Percentiles rank a stretch among this genome's conserved stretches.
These are phyloP conservation scores for Mycena pura DNA, from an alignment of 768 basidiomycete genomes.

Conservation along the genomic window DNA sequence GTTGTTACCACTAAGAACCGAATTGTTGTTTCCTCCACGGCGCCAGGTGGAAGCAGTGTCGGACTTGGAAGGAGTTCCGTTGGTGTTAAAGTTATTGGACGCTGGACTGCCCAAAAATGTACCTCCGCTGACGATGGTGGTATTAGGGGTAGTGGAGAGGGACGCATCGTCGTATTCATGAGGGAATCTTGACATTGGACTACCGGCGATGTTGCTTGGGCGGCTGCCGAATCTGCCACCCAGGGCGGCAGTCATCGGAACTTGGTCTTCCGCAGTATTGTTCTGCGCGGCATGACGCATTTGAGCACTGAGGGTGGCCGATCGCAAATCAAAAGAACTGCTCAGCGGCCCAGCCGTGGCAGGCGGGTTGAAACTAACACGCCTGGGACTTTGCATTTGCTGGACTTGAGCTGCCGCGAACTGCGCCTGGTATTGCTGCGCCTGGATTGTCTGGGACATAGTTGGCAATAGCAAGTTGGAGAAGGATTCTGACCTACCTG, in stretches of 20 bases:
- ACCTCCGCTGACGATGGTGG: slow-evolving; percentile 74
- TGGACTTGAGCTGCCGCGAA: slow-evolving; percentile 64
- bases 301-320: slow-evolving; percentile 60
- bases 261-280: slow-evolving; percentile 56
- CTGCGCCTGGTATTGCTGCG: slow-evolving; percentile 79
- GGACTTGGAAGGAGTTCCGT: slow-evolving; percentile 72
- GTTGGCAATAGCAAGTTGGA: slow-evolving; percentile 15
- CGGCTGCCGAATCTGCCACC: slow-evolving; percentile 81
- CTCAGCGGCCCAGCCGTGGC: slow-evolving; percentile 77
- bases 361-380: slow-evolving; percentile 58
- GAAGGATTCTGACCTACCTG: slow-evolving; percentile 59
- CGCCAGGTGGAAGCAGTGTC: slow-evolving; percentile 84
- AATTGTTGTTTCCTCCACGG: slow-evolving; percentile 75
- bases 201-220: slow-evolving; percentile 49
- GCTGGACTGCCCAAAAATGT: slow-evolving; percentile 66
- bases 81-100: slow-evolving; percentile 44
- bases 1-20: slow-evolving; percentile 67
- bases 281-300: slow-evolving; percentile 72
- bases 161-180: slow-evolving; percentile 50
- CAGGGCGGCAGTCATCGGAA: slow-evolving; percentile 83
- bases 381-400: slow-evolving; percentile 53
- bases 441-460: slow-evolving; percentile 61
- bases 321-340: slow-evolving; percentile 69
- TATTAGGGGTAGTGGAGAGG: slow-evolving; percentile 62
- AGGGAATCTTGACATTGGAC: slow-evolving; percentile 39